Evolutionary conservation across 306 rosid species (phyloP).

Genomic region (Prunus salicina): DNA sequence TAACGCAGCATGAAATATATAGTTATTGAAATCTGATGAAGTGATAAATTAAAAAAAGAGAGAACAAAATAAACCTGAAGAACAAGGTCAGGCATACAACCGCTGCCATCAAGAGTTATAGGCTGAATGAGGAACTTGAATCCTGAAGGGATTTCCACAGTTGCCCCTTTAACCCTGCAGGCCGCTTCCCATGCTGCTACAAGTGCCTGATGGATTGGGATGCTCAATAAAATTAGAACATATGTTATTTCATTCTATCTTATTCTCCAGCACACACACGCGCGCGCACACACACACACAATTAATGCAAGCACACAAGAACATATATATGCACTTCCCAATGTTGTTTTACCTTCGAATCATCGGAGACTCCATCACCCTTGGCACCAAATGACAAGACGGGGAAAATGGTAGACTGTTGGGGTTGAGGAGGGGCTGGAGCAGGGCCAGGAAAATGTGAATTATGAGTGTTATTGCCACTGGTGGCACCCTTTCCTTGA

Average conservation of each 20-base stretch:
- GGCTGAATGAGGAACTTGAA: constrained; percentile 62
- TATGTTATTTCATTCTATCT: background rate
- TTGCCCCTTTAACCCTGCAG: constrained; percentile 64
- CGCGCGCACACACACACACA: background rate
- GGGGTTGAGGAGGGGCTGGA: constrained; percentile 45
- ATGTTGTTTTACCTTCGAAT: constrained; percentile 56
- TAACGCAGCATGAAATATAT: too few species aligned
- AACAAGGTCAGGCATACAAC: constrained; percentile 71
- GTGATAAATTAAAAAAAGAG: background rate
- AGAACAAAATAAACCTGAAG: constrained; percentile 54
- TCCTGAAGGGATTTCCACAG: constrained; percentile 58
- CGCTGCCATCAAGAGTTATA: constrained; percentile 64
- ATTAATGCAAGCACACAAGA: background rate
- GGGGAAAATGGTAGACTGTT: constrained; percentile 33
- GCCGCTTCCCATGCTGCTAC: constrained; percentile 80
- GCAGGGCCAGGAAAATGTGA: constrained; percentile 38
- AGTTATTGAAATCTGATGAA: background rate
- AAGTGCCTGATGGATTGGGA: constrained; percentile 57
- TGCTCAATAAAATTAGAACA: background rate
- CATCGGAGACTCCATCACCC: constrained; percentile 77
- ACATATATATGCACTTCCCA: background rate
- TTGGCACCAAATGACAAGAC: constrained; percentile 76
- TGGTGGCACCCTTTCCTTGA: constrained; percentile 32
- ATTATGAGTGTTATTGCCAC: constrained; percentile 16
- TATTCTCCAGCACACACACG: background rate